phyloP scores from a whole-genome alignment of 257 asterid species.

The Cruciata laevipes region DNA sequence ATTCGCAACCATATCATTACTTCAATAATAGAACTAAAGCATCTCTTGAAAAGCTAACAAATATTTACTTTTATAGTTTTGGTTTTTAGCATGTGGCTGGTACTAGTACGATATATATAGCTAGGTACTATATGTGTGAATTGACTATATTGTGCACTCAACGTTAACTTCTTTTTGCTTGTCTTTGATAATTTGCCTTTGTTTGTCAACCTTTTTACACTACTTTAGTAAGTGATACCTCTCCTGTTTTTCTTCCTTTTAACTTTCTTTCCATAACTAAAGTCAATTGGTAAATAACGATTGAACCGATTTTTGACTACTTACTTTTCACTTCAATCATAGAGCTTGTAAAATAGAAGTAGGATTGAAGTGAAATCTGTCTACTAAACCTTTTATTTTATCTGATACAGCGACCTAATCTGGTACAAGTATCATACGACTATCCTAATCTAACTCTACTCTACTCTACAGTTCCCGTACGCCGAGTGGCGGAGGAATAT shows the following conservation, averaged over 20 bases:
- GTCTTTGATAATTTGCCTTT: conserved; percentile 10
- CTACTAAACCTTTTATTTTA: too few relatives aligned
- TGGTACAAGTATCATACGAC: too few relatives aligned
- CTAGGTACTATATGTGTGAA: background rate
- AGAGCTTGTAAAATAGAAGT: too few relatives aligned
- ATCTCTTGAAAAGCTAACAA: conserved; percentile 17
- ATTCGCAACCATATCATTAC: conserved; percentile 31
- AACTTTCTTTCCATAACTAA: background rate
- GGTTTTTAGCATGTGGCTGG: conserved; percentile 20
- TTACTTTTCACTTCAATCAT: too few relatives aligned
- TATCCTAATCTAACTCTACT: too few relatives aligned
- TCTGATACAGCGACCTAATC: too few relatives aligned
- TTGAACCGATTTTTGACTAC: too few relatives aligned
- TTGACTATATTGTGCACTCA: conserved; percentile 27
- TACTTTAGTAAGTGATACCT: conserved; percentile 12
- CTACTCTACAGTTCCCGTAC: too few relatives aligned
- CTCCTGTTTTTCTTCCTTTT: background rate
- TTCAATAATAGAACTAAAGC: conserved; percentile 52
- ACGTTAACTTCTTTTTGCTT: conserved; percentile 16
- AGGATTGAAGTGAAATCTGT: too few relatives aligned
- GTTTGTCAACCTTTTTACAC: conserved; percentile 22
- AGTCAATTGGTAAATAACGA: background rate
- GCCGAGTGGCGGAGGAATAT: too few relatives aligned
- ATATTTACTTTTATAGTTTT: conserved; percentile 17
- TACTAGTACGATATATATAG: background rate